Evolutionary conservation across 1,284 basidiomycete species (phyloP), one percentile per base, ranked within the genome.

Genomic region (Apiotrichum gamsii): DNA sequence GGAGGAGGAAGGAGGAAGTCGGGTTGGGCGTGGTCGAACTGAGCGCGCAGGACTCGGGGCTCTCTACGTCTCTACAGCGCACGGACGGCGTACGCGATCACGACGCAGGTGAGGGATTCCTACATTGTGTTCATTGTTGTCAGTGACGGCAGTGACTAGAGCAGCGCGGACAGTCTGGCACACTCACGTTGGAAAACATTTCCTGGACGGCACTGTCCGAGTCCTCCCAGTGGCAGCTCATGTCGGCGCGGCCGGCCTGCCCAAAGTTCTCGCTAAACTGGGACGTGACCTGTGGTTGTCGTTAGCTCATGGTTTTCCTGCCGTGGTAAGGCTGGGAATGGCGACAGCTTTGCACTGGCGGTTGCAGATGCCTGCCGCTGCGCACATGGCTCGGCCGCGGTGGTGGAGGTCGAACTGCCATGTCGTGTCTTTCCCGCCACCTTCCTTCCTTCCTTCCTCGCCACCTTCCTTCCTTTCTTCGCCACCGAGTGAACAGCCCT

Each of bases 181-280:
- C 15, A 59, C 63, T 54, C 38, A 68, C 67, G 54, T 70, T 70
- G 34, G 60, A 64, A 48, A 43, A 70, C 56, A 70, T 67, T 43
- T 70, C 68, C 51, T 70, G 68, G 14, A 67, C 49, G 16, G 59
- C 68, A 0, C 43, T 39, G 50, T 70, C 68, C 11, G 64, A 59
- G 40, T 68, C 67, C 59, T 70, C 68, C 68, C 68, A 70, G 54
- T 70, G 68, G 53, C 67, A 69, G 19, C 62, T 59, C 63, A 70
- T 62, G 54, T 70, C 68, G n/a, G 67, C 68, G 35, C 68, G 53
- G 19, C 66, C 68, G 14, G 64, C 68, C 49, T 70, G 68, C 32
- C 68, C 68, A 20, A 64, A 56, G 48, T 70, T 70, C 54, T 70
- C 64, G 8, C 60, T 59, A 29, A 69, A 48, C 10, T 66, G 66